These are phyloP conservation scores for Porphyrellus cyaneotinctus DNA, from an alignment of 768 basidiomycete genomes.

Conservation along the genomic window DNA sequence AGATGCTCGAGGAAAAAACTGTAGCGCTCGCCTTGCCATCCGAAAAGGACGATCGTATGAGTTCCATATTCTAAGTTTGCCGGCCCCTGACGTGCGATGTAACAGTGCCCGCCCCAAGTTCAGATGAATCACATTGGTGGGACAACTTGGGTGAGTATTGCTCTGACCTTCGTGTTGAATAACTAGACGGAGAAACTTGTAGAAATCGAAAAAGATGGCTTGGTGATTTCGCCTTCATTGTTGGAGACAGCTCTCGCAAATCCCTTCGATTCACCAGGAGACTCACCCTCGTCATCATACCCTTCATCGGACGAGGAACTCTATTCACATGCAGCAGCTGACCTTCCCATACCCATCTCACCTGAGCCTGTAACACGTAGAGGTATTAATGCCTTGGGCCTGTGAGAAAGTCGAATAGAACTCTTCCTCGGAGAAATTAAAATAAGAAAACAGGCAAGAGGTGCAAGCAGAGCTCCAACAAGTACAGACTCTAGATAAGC, in stretches of 20 bases:
- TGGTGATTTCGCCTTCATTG: constrained; percentile 38
- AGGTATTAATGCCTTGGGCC: constrained; percentile 1
- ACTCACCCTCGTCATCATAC: constrained; percentile 66
- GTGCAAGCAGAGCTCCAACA: constrained; percentile 1
- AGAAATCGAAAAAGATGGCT: constrained; percentile 18
- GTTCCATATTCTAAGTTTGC: neutral
- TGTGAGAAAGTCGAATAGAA: constrained; percentile 6
- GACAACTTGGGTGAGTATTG: constrained; percentile 52
- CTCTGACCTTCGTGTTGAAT: neutral
- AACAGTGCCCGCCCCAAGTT: constrained; percentile 81
- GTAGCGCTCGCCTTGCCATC: constrained; percentile 50
- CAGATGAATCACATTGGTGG: constrained; percentile 80
- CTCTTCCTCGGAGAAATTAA: neutral
- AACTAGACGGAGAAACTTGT: neutral
- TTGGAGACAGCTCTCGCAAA: constrained; percentile 45
- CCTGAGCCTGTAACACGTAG: constrained; percentile 29
- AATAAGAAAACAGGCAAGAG: neutral
- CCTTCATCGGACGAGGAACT: constrained; percentile 85
- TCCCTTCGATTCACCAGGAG: constrained; percentile 69
- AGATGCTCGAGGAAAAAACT: constrained; percentile 68
- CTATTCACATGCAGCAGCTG: constrained; percentile 69
- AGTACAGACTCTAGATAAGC: constrained; percentile 51
- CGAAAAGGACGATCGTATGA: constrained; percentile 34
- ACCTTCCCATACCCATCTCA: constrained; percentile 64
- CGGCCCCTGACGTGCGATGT: constrained; percentile 3